Conservation (phyloP, 2,329 filamentous ascomycete species). For the Colletotrichum sp. region DNA sequence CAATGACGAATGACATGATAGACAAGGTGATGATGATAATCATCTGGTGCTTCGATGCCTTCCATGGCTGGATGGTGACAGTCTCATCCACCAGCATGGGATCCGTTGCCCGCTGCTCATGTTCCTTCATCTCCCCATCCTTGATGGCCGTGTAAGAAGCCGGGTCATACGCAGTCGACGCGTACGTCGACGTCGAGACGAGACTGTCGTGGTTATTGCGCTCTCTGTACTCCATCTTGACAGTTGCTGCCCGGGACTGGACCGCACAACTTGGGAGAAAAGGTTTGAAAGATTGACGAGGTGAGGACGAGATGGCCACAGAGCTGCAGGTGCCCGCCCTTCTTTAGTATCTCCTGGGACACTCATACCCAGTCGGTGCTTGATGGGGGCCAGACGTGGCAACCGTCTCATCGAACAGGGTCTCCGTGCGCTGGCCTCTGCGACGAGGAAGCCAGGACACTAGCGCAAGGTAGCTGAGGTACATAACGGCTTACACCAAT, state of each 20-base stretch:
- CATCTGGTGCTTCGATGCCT: slow-evolving; percentile 17
- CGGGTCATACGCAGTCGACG: slow-evolving; percentile 17
- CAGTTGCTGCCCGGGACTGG: slow-evolving; percentile 7
- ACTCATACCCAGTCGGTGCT: background rate
- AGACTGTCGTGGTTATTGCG: slow-evolving; percentile 1
- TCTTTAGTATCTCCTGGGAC: slow-evolving; percentile 12
- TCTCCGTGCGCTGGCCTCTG: slow-evolving; percentile 19
- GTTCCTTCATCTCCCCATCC: slow-evolving; percentile 6
- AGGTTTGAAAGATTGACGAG: background rate
- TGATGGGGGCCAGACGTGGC: background rate
- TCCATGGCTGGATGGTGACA: slow-evolving; percentile 7
- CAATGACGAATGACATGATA: slow-evolving; percentile 21
- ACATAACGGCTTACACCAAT: slow-evolving; percentile 5
- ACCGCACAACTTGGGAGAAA: background rate
- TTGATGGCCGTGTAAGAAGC: slow-evolving; percentile 16
- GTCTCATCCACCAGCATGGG: slow-evolving; percentile 18
- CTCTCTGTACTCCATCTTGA: slow-evolving; percentile 15
- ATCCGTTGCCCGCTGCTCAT: slow-evolving; percentile 7
- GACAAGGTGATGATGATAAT: slow-evolving; percentile 18
- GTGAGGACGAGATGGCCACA: background rate
- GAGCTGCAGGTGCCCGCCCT: slow-evolving; percentile 7
- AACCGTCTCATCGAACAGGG: background rate
- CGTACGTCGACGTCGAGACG: slow-evolving; percentile 6
- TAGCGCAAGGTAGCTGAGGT: slow-evolving; percentile 5
- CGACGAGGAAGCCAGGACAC: background rate